Base-by-base conservation (phyloP, 768 basidiomycete genomes). In the Albatrellus ellisii region DNA sequence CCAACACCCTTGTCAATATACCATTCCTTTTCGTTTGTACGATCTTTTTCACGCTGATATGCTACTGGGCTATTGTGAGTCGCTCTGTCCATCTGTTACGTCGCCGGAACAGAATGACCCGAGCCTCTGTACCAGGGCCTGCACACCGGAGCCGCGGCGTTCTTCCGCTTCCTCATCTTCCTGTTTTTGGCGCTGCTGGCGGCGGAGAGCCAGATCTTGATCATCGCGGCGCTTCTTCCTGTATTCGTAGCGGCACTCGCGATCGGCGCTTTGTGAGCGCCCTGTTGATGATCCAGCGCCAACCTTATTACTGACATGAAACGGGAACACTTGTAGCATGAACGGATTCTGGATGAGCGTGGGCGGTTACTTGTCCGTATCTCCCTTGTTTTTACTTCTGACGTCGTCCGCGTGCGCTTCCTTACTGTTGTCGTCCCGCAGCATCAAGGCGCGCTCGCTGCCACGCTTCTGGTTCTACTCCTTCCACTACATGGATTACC, bases 271-370 rank as follows among this genome's bases (percentile, higher is more conserved):
- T 77, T 75, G 49, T 46, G 70, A n/a, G n/a, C n/a, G n/a, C n/a
- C n/a, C n/a, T n/a, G n/a, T n/a, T n/a, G n/a, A n/a, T n/a, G n/a
- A n/a, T n/a, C n/a, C n/a, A n/a, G n/a, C n/a, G n/a, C n/a, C n/a
- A n/a, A n/a, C n/a, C n/a, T n/a, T n/a, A n/a, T n/a, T n/a, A n/a
- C n/a, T n/a, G n/a, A n/a, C n/a, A n/a, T n/a, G n/a, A n/a, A n/a
- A n/a, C n/a, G n/a, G n/a, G n/a, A n/a, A n/a, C n/a, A n/a, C n/a
- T n/a, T n/a, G n/a, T n/a, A n/a, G n/a, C n/a, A n/a, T n/a, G 28
- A 72, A 70, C 46, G 69, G 68, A 0, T 71, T 77, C 46, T 76
- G 72, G 73, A 77, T 77, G 75, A 66, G 42, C 65, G 68, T n/a
- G 64, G 41, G 60, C 60, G 40, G 3, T 47, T 22, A 25, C 12